Conservation (phyloP, 306 rosid species). For the Macrotyloma uniflorum region DNA sequence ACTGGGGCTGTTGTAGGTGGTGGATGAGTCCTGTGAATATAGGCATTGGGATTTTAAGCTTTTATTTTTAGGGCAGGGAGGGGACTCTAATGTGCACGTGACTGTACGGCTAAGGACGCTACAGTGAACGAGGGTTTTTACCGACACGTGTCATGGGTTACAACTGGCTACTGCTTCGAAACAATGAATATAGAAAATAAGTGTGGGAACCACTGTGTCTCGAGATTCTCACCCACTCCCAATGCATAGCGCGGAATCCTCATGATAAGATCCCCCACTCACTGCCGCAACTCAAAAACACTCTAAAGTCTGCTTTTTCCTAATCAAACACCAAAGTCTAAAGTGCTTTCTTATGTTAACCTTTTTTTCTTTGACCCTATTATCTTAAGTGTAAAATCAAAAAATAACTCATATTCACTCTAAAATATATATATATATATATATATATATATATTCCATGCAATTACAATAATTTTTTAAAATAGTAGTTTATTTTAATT, state of each 20-base stretch:
- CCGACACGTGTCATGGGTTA: constrained; percentile 17
- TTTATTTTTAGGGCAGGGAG: neutral
- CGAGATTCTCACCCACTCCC: constrained; percentile 22
- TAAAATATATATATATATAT: too few species aligned
- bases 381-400: neutral
- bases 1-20: neutral
- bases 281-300: neutral
- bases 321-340: neutral
- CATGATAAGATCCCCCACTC: neutral
- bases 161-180: neutral
- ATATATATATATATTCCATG: too few species aligned
- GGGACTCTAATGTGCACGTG: neutral
- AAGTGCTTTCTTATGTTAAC: neutral
- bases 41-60: neutral
- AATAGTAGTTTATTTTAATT: too few species aligned
- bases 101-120: constrained; percentile 31
- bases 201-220: neutral
- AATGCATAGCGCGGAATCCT: neutral
- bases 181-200: neutral
- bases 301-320: neutral
- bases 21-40: neutral
- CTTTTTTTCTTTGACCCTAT: neutral
- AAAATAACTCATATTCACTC: too few species aligned
- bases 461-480: too few species aligned
- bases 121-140: neutral